These are phyloP conservation scores for Boletus tylopilopsis DNA, from an alignment of 768 basidiomycete species.

Conservation along the genomic window DNA sequence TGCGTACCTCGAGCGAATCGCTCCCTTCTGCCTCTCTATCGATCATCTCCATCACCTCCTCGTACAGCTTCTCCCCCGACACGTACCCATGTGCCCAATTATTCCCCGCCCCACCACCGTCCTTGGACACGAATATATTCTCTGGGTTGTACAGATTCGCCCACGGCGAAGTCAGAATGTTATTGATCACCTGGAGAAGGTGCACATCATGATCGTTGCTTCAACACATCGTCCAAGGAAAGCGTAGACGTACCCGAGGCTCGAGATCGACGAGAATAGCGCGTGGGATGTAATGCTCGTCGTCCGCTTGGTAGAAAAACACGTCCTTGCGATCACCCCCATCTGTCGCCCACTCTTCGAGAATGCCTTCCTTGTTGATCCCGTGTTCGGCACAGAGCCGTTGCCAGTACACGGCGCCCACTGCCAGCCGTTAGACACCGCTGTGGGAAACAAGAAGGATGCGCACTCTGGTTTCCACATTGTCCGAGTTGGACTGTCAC, in stretches of 20 bases:
- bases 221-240: no score
- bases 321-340: conserved; percentile 97
- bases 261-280: conserved; percentile 96
- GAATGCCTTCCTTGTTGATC: conserved; percentile 90
- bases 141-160: conserved; percentile 92
- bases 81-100: conserved; percentile 98
- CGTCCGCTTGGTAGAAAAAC: conserved; percentile 99
- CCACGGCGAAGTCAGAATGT: conserved; percentile 85
- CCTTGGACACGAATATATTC: conserved; percentile 93
- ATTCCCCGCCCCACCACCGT: conserved; percentile 98
- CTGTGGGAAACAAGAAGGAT: background rate
- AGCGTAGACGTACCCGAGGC: conserved; percentile 66
- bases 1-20: conserved; percentile 85
- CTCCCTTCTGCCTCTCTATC: conserved; percentile 98
- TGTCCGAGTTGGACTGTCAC: conserved; percentile 85
- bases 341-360: conserved; percentile 96
- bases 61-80: conserved; percentile 86
- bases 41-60: conserved; percentile 98
- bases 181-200: conserved; percentile 81
- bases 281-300: conserved; percentile 97
- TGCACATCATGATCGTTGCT: no score
- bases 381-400: conserved; percentile 98
- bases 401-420: conserved; percentile 98
- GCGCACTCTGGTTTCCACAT: conserved; percentile 87
- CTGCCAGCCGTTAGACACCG: conserved; percentile 37